Evolutionary conservation across 768 basidiomycete genomes (phyloP).

Genomic region (Mycena sanguinolenta): DNA sequence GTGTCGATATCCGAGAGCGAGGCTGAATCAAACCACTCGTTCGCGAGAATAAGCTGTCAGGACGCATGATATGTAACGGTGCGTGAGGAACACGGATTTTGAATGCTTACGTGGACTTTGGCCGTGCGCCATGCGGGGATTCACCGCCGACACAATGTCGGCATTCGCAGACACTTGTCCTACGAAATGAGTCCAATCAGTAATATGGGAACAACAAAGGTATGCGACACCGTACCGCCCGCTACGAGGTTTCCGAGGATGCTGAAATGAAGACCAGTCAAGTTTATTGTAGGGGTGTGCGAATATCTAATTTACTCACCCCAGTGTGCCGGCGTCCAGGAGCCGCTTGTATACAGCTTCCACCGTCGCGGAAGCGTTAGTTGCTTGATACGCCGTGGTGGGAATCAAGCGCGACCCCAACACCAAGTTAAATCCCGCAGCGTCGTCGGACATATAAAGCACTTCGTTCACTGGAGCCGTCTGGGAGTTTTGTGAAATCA

Average conservation of each 20-base stretch:
- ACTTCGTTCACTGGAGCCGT: constrained; percentile 31
- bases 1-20: constrained; percentile 34
- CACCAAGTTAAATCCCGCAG: constrained; percentile 23
- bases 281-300: no score
- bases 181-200: constrained; percentile 7
- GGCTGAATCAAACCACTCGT: constrained; percentile 33
- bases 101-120: constrained; percentile 52
- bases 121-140: constrained; percentile 52
- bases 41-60: constrained; percentile 35
- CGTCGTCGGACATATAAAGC: constrained; percentile 32
- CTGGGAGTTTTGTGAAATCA: not conserved
- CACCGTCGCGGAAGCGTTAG: constrained; percentile 34
- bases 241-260: constrained; percentile 39
- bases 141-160: constrained; percentile 46
- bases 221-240: constrained; percentile 33
- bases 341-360: constrained; percentile 26
- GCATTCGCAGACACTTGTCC: constrained; percentile 51
- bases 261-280: constrained; percentile 21
- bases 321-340: constrained; percentile 29
- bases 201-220: not conserved
- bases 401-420: constrained; percentile 39
- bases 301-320: constrained; percentile 1
- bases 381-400: constrained; percentile 19
- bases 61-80: not conserved
- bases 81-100: not conserved